phyloP scores from a whole-genome alignment of 2,329 filamentous ascomycete genomes.

The Fusarium continuum region DNA sequence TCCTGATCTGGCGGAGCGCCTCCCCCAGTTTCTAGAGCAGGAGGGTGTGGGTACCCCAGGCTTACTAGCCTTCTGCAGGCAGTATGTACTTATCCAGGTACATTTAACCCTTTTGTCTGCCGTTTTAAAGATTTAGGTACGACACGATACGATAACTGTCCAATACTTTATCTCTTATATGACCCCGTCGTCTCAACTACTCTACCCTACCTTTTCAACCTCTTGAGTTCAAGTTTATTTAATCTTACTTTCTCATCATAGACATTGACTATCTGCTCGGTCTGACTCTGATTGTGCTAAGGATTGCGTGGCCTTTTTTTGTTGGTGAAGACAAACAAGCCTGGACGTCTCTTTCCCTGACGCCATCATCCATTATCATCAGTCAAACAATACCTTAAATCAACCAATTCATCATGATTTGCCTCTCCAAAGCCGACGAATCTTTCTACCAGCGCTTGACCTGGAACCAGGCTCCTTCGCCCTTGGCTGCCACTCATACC shows the following conservation, averaged over 20 bases:
- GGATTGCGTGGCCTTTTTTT: constrained; percentile 19
- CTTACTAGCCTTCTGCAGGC: constrained; percentile 1
- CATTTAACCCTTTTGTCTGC: constrained; percentile 34
- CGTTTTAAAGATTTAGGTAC: constrained; percentile 15
- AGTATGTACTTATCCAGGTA: constrained; percentile 14
- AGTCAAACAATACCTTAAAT: neutral
- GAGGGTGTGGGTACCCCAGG: constrained; percentile 12
- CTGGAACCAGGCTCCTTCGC: constrained; percentile 64
- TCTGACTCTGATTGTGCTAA: constrained; percentile 2
- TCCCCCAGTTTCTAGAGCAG: constrained; percentile 31
- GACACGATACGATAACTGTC: neutral
- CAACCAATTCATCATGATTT: constrained; percentile 54
- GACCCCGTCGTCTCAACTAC: neutral
- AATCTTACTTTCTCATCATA: neutral
- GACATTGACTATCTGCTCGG: constrained; percentile 3
- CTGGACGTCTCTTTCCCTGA: constrained; percentile 9
- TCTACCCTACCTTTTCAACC: neutral
- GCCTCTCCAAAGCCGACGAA: constrained; percentile 64
- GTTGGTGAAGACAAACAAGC: constrained; percentile 1
- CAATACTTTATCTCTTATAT: constrained; percentile 9
- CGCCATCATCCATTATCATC: neutral
- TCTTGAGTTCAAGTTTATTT: neutral
- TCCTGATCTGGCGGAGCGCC: constrained; percentile 28
- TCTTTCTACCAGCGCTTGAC: constrained; percentile 56
- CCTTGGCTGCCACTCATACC: constrained; percentile 58